Evolutionary conservation across 495 filamentous ascomycete genomes (phyloP).

Genomic region (Tricharina praecox): DNA sequence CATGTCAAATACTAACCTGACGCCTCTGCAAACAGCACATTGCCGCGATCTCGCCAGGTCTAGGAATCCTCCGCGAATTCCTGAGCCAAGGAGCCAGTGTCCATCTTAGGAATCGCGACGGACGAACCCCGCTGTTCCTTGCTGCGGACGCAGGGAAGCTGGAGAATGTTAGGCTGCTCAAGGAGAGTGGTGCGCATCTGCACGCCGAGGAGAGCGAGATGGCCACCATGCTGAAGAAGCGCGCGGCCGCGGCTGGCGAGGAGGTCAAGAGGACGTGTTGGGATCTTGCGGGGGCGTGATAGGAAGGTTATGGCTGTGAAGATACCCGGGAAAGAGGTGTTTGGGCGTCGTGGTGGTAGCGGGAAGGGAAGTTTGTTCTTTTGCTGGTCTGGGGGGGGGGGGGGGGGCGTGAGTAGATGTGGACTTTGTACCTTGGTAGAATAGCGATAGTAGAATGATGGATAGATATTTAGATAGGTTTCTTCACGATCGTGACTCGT

Average conservation of each 20-base stretch:
- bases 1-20: slow-evolving; percentile 3
- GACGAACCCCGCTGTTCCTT: slow-evolving; percentile 57
- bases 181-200: slow-evolving; percentile 53
- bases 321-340: too few species aligned
- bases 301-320: too few species aligned
- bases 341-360: too few species aligned
- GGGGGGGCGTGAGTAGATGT: too few species aligned
- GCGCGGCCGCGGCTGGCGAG: background rate
- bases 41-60: slow-evolving; percentile 41
- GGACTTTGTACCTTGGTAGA: too few species aligned
- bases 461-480: too few species aligned
- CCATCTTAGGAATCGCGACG: slow-evolving; percentile 62
- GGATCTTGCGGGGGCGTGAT: background rate
- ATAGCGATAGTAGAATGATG: too few species aligned
- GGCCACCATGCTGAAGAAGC: slow-evolving; percentile 14
- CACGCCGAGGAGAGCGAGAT: slow-evolving; percentile 31
- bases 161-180: slow-evolving; percentile 48
- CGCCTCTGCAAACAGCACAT: slow-evolving; percentile 36
- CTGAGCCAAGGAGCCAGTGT: slow-evolving; percentile 68
- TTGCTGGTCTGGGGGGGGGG: too few species aligned
- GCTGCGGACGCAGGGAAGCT: slow-evolving; percentile 42
- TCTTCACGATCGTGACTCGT: too few species aligned
- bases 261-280: background rate
- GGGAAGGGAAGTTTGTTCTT: too few species aligned
- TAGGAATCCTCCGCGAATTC: slow-evolving; percentile 52